Conservation (phyloP, 2,329 filamentous ascomycete species). For the Sarocladium oryzae region DNA sequence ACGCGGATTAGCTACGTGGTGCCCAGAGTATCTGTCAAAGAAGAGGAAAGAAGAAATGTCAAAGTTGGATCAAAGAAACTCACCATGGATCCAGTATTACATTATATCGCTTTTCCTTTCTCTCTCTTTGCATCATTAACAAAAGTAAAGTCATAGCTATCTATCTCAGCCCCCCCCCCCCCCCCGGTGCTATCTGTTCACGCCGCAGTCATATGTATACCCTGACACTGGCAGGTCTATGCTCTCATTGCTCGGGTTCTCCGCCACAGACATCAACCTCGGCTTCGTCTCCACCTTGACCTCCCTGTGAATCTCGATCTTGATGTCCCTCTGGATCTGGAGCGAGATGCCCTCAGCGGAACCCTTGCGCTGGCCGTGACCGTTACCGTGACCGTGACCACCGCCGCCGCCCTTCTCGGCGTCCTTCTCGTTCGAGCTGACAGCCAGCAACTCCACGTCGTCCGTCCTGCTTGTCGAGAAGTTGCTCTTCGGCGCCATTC, state of each 20-base stretch:
- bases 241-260: background rate
- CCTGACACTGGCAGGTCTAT: background rate
- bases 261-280: background rate
- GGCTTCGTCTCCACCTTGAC: background rate
- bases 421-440: background rate
- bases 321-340: background rate
- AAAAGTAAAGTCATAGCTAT: no score
- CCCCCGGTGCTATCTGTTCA: no score
- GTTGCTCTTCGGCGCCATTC: background rate
- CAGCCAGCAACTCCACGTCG: background rate
- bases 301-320: background rate
- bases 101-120: no score
- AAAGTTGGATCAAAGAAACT: no score
- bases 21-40: no score
- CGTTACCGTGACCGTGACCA: background rate
- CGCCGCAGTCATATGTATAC: background rate
- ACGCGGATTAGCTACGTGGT: no score
- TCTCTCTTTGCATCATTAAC: no score
- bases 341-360: background rate
- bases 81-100: no score
- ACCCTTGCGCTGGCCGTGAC: background rate
- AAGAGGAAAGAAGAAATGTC: no score
- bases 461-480: background rate
- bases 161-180: no score
- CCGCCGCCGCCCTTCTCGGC: background rate